phyloP scores from a whole-genome alignment of 805 yeast species.

The Helenozyma rhizophorensis region DNA sequence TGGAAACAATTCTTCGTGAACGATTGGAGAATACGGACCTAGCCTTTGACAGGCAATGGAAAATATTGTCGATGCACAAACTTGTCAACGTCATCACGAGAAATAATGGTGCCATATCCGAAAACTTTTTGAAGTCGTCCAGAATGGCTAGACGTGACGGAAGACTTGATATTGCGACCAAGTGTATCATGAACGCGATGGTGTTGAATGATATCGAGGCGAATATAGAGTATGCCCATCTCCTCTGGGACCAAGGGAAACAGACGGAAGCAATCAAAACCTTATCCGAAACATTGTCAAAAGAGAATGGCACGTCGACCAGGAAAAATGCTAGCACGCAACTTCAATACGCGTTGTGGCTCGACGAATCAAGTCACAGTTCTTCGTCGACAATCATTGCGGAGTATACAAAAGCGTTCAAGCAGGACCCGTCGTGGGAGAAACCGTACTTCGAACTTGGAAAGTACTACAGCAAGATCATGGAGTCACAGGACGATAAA shows the following conservation, averaged over 20 bases:
- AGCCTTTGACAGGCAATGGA: conserved; percentile 55
- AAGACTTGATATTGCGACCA: conserved; percentile 68
- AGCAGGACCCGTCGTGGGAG: conserved; percentile 59
- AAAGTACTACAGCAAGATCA: conserved; percentile 67
- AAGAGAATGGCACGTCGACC: too few species aligned
- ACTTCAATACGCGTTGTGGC: conserved; percentile 81
- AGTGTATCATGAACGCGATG: conserved; percentile 60
- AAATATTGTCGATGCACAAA: conserved; percentile 55
- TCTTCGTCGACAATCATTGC: conserved; percentile 67
- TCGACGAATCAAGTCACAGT: conserved; percentile 79
- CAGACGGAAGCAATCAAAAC: conserved; percentile 76
- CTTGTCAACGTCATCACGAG: conserved; percentile 31
- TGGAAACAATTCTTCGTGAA: conserved; percentile 20
- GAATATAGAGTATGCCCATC: conserved; percentile 71
- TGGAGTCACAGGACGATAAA: conserved; percentile 56
- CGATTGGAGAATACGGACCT: conserved; percentile 35
- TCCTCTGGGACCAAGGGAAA: conserved; percentile 88
- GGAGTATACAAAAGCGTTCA: conserved; percentile 60
- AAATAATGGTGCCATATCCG: conserved; percentile 35
- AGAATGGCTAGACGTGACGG: conserved; percentile 62
- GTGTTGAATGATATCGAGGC: conserved; percentile 40
- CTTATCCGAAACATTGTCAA: conserved; percentile 38
- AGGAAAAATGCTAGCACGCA: conserved; percentile 37
- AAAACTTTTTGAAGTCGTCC: conserved; percentile 57
- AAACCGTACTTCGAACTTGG: conserved; percentile 80